Evolutionary conservation across 2,329 filamentous ascomycete species (phyloP), one percentile per base, ranked within the genome.

Genomic region (Ophiostoma tasmaniense): DNA sequence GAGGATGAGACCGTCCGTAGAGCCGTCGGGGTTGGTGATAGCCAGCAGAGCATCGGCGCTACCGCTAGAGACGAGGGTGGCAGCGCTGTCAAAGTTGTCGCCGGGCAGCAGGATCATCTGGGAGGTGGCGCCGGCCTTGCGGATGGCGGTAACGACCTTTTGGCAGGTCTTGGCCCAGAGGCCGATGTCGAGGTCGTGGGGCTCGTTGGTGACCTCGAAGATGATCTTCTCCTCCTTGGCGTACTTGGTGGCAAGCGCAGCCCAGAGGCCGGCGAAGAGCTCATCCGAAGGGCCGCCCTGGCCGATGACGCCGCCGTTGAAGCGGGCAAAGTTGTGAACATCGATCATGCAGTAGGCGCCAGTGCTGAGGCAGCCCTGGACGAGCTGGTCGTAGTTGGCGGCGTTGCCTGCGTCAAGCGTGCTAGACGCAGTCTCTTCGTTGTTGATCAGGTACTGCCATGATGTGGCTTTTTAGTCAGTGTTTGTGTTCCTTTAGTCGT

Each of bases 141-240:
- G 85, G 73, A 91, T 90, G 3, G 87, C 88, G 0, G 83, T 87
- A 1, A 91, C 88, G 20, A 81, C 87, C 14, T 80, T 81, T 74
- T 90, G 89, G 71, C 85, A 84, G 0, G 85, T 87, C 4, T 80
- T 75, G 0, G 84, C 86, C 88, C 88, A 90, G 1, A 78, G 76
- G 33, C 74, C 76, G 72, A 89, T 80, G 73, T 87, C 82, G 68
- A 85, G 76, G 67, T 87, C 84, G 75, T 89, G 86, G 7, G 88
- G 88, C 77, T 88, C 89, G 77, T 90, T 91, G 87, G 90, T 90
- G 62, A 90, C 75, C 17, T 87, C 87, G 72, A 90, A 89, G 3
- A 84, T 80, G 33, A 90, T 77, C 70, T 83, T 85, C 50, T 80
- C 75, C 66, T 86, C 77, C 6, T 74, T 74, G 28, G 80, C 81